Conservation (phyloP, 2,329 filamentous ascomycete genomes). For the Dothideomycetes sp. region DNA sequence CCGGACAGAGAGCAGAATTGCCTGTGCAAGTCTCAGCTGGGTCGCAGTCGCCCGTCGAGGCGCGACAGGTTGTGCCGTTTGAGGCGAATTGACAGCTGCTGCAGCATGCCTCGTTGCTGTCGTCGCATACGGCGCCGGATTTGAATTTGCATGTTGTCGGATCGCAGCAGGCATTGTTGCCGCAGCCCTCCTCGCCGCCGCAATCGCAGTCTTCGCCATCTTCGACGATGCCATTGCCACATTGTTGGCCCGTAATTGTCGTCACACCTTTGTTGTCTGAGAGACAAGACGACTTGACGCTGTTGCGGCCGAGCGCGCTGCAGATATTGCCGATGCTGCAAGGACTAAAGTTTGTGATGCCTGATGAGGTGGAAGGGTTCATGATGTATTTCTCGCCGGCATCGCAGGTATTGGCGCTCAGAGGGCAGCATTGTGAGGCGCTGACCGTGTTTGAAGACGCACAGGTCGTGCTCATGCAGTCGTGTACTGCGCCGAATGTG, state of each 20-base stretch:
- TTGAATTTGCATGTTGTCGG: slow-evolving; percentile 78
- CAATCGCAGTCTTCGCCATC: slow-evolving; percentile 92
- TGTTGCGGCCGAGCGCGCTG: slow-evolving; percentile 66
- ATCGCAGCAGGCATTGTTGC: slow-evolving; percentile 71
- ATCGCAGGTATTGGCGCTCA: slow-evolving; percentile 57
- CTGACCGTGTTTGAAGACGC: slow-evolving; percentile 46
- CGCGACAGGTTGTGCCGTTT: slow-evolving; percentile 64
- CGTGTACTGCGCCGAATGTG: slow-evolving; percentile 92
- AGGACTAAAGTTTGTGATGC: slow-evolving; percentile 70
- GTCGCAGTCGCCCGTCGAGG: slow-evolving; percentile 72
- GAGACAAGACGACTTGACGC: slow-evolving; percentile 66
- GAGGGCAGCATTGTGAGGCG: slow-evolving; percentile 68
- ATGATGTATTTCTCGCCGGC: slow-evolving; percentile 79
- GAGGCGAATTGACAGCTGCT: slow-evolving; percentile 57
- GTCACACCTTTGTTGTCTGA: slow-evolving; percentile 75
- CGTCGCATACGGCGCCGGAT: slow-evolving; percentile 62
- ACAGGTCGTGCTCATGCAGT: slow-evolving; percentile 67
- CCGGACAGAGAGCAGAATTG: slow-evolving; percentile 58
- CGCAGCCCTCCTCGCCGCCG: slow-evolving; percentile 63
- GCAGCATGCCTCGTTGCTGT: slow-evolving; percentile 80
- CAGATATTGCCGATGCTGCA: slow-evolving; percentile 94
- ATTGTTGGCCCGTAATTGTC: slow-evolving; percentile 73
- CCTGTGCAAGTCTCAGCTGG: slow-evolving; percentile 76
- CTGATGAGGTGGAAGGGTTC: slow-evolving; percentile 74
- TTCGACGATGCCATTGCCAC: slow-evolving; percentile 96